Percentiles rank a stretch among this genome's conserved stretches.
Conservation (phyloP, 177 flowering plant species). For the Vitis hybrid region DNA sequence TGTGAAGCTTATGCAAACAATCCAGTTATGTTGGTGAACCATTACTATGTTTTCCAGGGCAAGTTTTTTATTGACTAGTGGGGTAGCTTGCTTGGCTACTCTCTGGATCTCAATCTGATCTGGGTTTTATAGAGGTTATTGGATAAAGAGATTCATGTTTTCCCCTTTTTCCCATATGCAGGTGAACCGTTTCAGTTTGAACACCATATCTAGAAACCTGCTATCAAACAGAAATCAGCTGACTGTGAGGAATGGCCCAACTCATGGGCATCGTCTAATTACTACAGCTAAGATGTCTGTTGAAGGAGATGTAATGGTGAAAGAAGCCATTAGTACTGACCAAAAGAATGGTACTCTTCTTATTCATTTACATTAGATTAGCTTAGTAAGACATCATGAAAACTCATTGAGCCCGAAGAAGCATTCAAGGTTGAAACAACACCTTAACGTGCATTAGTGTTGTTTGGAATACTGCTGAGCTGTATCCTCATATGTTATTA, state of each 20-base stretch:
- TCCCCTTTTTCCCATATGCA: slow-evolving; percentile 10
- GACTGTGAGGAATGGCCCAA: slow-evolving; percentile 20
- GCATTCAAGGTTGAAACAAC: background rate
- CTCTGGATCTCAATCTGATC: too few species aligned
- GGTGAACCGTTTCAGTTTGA: slow-evolving; percentile 27
- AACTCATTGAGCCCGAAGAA: background rate
- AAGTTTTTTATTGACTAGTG: too few species aligned
- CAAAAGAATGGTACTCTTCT: slow-evolving; percentile 44
- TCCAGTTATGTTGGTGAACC: too few species aligned
- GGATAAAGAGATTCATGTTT: background rate
- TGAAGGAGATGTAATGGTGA: slow-evolving; percentile 44
- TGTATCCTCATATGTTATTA: too few species aligned
- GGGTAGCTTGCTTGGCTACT: too few species aligned
- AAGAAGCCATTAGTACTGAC: slow-evolving; percentile 32
- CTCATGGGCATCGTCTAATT: slow-evolving; percentile 15
- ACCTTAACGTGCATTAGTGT: too few species aligned
- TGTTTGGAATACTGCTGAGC: too few species aligned
- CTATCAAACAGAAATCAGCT: slow-evolving; percentile 12
- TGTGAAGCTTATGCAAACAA: too few species aligned
- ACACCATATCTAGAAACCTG: slow-evolving; percentile 7
- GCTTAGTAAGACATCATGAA: background rate
- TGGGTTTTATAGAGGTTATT: too few species aligned
- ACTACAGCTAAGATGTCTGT: slow-evolving; percentile 42
- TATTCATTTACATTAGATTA: background rate
- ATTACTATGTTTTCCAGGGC: too few species aligned